Base-by-base conservation (phyloP, 2,329 filamentous ascomycete genomes). In the Blumeriella jaapii region DNA sequence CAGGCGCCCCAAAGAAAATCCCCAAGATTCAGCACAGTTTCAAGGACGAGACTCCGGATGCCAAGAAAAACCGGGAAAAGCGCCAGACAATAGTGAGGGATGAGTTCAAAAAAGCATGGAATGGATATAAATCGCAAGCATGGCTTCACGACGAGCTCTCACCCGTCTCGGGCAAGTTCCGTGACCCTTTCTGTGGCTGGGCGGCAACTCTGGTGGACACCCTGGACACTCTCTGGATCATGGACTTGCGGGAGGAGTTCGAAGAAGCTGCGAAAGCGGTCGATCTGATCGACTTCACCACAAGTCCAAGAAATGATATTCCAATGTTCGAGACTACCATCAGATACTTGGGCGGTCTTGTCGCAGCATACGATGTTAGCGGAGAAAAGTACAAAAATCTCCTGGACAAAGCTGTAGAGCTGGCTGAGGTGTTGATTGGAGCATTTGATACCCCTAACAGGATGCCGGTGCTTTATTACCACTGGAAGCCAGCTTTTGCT, bases 271-370 rank as follows among this genome's bases (percentile, higher is more conserved):
- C 82, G 28, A 67, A 71, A 33, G 75, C 69, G 3, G 74, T 87
- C 14, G 67, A 67, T 38, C 59, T 71, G 5, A 89, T 95, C 39
- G 85, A 95, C 58, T 95, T 95, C 50, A 91, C 82, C 2, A 80
- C 71, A 8, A 78, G 74, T 17, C 58, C 64, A 10, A 66, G 77
- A 31, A 55, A 60, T 23, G 72, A 82, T 30, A 91, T 95, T 29
- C 86, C 85, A n/a, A 68, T 93, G 6, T 95, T 95, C 49, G 87
- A 95, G 59, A 93, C 86, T 1, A 83, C 78, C 8, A 95, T 96
- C 53, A 75, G 89, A 33, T 94, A 95, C 51, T 67, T 96, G 4
- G 89, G 89, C 19, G 89, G 89, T 1, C 63, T 96, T 27, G 54
- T 95, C 26, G 77, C 77, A 24, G 87, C 87, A 5, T 95, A 89